Base-by-base conservation (phyloP, 2,329 filamentous ascomycete species). In the Cryphonectria nitschkei region DNA sequence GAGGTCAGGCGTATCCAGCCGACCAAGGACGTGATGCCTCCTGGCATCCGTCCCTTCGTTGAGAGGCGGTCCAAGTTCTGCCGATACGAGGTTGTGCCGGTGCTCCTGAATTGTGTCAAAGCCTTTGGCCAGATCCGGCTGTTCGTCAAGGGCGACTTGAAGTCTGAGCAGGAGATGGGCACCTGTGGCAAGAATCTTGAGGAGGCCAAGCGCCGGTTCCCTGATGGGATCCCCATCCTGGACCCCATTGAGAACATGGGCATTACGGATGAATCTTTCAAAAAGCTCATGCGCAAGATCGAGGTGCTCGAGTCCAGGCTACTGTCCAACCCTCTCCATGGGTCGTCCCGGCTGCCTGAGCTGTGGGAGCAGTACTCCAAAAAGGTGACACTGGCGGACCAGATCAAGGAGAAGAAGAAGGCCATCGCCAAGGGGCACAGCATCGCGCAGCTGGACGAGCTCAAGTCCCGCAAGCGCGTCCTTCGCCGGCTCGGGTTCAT, bases 231-330 rank as follows among this genome's bases (percentile, higher is more conserved):
- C 70, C 92, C 96, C 3, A 86, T 95, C 8, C 83, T 99, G 26
- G 96, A 99, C 77, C 96, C 96, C 0, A 91, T 99, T 54, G 95
- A 98, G 80, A 95, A 98, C 78, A 98, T 99, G 96, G 88, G 90
- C 39, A 98, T 99, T 77, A 91, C 87, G 4, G 96, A 98, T 77
- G 94, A 97, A 1, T 90, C 90, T 0, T 98, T 99, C 84, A 98
- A 97, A 85, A 94, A 94, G 79, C 88, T 98, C 4, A 87, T 98
- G 70, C 84, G 94, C 81, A 98, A 98, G 88, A 98, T 99, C 73
- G 96, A 99, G 82, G 93, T 98, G 14, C 88, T 99, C 1, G 96
- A 99, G 82, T 96, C 95, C 6, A 91, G 93, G 67, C 85, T 99
- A 32, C 83, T 98, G 39, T 89, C 93, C 19, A 98, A 97, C 80